These are phyloP conservation scores for Laburnicola sp. DNA, from an alignment of 2,329 filamentous ascomycete genomes.

Conservation along the genomic window DNA sequence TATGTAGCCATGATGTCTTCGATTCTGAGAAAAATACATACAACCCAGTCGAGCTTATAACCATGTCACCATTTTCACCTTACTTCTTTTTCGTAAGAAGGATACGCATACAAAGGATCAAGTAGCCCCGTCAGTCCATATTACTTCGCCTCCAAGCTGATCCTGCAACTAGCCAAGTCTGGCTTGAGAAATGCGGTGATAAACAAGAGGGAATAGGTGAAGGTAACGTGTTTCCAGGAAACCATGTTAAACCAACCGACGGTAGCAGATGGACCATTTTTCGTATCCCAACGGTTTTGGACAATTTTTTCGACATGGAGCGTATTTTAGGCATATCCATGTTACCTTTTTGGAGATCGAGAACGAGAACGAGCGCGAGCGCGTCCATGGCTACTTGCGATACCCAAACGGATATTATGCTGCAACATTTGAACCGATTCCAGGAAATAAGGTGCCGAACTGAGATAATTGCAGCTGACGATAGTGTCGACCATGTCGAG, in stretches of 20 bases:
- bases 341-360: conserved; percentile 38
- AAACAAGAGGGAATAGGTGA: conserved; percentile 40
- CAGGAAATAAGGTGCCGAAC: conserved; percentile 1
- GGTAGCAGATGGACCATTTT: conserved; percentile 29
- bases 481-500: neutral
- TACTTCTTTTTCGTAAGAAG: conserved; percentile 21
- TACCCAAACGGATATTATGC: conserved; percentile 35
- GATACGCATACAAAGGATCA: conserved; percentile 30
- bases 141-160: conserved; percentile 15
- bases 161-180: conserved; percentile 20
- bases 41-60: conserved; percentile 19
- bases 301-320: conserved; percentile 37
- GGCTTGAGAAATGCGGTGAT: conserved; percentile 26
- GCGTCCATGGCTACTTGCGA: conserved; percentile 24
- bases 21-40: conserved; percentile 26
- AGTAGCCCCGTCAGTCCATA: conserved; percentile 18
- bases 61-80: conserved; percentile 21
- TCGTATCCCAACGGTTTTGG: conserved; percentile 37
- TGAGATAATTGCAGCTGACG: neutral
- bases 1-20: conserved; percentile 16
- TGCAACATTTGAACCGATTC: conserved; percentile 19
- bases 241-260: conserved; percentile 29
- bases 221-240: conserved; percentile 29
- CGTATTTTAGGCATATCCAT: conserved; percentile 38
- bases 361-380: conserved; percentile 28